phyloP scores from a whole-genome alignment of 2,329 filamentous ascomycete genomes.

The Coniella lustricola region DNA sequence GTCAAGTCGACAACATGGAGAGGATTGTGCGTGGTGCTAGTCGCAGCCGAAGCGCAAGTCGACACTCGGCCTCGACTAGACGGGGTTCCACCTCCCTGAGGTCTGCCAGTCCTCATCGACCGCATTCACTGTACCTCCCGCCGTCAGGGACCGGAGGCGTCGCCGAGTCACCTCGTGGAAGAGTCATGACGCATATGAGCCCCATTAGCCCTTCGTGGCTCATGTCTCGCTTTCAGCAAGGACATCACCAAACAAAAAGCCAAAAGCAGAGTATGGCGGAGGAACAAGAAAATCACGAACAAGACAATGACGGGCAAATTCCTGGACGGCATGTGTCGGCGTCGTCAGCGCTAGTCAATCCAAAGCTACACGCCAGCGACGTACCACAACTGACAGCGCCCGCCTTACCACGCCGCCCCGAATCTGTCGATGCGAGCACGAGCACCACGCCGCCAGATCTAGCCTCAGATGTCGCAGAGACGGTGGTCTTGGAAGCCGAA shows the following conservation, averaged over 20 bases:
- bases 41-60: background rate
- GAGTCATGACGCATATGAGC: constrained; percentile 8
- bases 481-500: constrained; percentile 27
- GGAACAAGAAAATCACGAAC: no score
- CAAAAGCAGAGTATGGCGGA: background rate
- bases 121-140: constrained; percentile 6
- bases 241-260: background rate
- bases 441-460: constrained; percentile 6
- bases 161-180: background rate
- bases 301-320: background rate
- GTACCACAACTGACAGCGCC: background rate
- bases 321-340: background rate
- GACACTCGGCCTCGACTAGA: background rate
- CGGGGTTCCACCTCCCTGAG: background rate
- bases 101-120: background rate
- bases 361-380: no score
- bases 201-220: constrained; percentile 16
- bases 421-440: constrained; percentile 5
- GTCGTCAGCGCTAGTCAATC: background rate
- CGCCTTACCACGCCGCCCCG: constrained; percentile 4
- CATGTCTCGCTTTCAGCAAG: constrained; percentile 12
- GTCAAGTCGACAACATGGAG: constrained; percentile 38
- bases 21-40: constrained; percentile 19
- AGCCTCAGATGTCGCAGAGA: constrained; percentile 19
- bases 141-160: background rate